Conservation (phyloP, 345 rosid genomes). For the Litchi chinensis region DNA sequence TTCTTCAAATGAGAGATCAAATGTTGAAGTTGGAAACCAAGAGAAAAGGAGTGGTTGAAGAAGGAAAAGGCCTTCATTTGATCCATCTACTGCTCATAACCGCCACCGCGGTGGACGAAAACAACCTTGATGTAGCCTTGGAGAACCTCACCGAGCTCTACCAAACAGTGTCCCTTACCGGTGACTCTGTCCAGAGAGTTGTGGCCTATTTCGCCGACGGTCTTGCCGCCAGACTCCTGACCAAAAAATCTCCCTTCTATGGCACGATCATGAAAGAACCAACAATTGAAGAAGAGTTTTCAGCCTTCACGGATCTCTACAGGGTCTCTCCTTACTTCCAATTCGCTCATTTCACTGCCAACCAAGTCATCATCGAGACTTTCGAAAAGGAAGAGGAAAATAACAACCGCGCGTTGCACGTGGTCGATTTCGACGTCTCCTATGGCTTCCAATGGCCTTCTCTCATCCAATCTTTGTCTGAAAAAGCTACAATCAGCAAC, state of each 20-base stretch:
- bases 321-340: slow-evolving; percentile 65
- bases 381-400: slow-evolving; percentile 47
- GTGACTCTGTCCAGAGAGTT: slow-evolving; percentile 65
- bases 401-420: slow-evolving; percentile 49
- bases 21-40: slow-evolving; percentile 45
- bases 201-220: slow-evolving; percentile 67
- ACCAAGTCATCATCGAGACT: slow-evolving; percentile 60
- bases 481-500: slow-evolving; percentile 41
- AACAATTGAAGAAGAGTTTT: slow-evolving; percentile 46
- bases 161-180: slow-evolving; percentile 43
- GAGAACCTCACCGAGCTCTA: slow-evolving; percentile 49
- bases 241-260: slow-evolving; percentile 54
- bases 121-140: slow-evolving; percentile 35
- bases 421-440: slow-evolving; percentile 60
- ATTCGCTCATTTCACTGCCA: slow-evolving; percentile 75
- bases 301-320: slow-evolving; percentile 58
- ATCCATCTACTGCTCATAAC: slow-evolving; percentile 60
- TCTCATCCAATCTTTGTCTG: slow-evolving; percentile 66
- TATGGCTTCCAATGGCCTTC: slow-evolving; percentile 81
- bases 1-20: slow-evolving; percentile 60
- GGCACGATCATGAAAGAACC: slow-evolving; percentile 61
- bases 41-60: slow-evolving; percentile 31
- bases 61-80: slow-evolving; percentile 58
- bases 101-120: slow-evolving; percentile 52
- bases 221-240: slow-evolving; percentile 52